These are phyloP conservation scores for Penicillium sp. DNA, from an alignment of 2,329 filamentous ascomycete genomes.

Conservation along the genomic window DNA sequence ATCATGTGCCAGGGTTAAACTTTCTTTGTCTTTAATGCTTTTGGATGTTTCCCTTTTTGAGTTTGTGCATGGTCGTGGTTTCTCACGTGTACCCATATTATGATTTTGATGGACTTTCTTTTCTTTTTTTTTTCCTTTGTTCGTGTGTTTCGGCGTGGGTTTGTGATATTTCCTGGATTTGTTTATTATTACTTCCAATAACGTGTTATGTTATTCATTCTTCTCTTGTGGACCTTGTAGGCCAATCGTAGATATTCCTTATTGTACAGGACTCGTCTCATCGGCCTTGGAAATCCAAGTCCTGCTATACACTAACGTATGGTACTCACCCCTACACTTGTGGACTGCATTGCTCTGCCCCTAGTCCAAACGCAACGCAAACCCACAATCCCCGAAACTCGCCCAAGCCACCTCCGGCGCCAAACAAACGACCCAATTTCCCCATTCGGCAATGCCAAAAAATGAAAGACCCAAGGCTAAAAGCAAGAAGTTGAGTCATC, in stretches of 20 bases:
- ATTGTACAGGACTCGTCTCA: not conserved
- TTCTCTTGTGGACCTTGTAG: not conserved
- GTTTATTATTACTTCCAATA: conserved; percentile 8
- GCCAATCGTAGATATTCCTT: not conserved
- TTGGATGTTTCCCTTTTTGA: conserved; percentile 19
- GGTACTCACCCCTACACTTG: not conserved
- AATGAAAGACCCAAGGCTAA: no score
- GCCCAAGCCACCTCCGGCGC: not conserved
- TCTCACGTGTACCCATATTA: conserved; percentile 31
- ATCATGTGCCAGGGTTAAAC: conserved; percentile 92
- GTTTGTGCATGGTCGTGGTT: conserved; percentile 10
- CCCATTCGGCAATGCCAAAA: no score
- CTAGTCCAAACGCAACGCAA: no score
- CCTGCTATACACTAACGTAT: not conserved
- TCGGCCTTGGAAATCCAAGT: not conserved
- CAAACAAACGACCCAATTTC: not conserved
- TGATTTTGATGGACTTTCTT: conserved; percentile 34
- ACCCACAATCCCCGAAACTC: not conserved
- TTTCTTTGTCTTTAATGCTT: not conserved
- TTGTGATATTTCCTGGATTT: conserved; percentile 15
- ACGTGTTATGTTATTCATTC: not conserved
- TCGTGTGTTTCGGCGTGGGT: conserved; percentile 16
- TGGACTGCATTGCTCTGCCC: not conserved
- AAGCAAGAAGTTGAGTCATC: no score
- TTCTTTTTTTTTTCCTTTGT: conserved; percentile 17